Percentiles rank a stretch among this genome's conserved stretches.
Conservation (phyloP, 2,329 filamentous ascomycete genomes). For the Phyllosticta paracitricarpa region DNA sequence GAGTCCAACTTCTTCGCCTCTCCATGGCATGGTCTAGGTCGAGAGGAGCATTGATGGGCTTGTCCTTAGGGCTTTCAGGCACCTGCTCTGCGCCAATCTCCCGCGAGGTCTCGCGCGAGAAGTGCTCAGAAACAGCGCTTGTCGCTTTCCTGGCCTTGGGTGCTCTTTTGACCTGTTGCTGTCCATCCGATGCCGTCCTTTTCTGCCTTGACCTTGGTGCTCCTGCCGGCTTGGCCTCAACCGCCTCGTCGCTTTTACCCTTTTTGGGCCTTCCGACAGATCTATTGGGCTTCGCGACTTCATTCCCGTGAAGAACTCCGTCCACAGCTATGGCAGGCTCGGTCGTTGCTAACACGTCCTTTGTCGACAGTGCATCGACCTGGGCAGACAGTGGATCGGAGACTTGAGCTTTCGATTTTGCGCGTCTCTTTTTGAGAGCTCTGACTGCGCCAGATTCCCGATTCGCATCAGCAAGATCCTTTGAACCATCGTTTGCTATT, state of each 20-base stretch:
- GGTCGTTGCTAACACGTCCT: neutral
- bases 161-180: neutral
- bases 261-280: neutral
- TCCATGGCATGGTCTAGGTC: constrained; percentile 22
- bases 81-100: constrained; percentile 1
- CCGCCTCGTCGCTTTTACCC: neutral
- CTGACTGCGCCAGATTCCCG: neutral
- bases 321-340: neutral
- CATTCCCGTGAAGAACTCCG: neutral
- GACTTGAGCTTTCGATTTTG: neutral
- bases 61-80: constrained; percentile 7
- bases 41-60: constrained; percentile 11
- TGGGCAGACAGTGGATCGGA: neutral
- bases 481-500: neutral
- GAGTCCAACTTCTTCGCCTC: constrained; percentile 28
- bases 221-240: neutral
- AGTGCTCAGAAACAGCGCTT: neutral
- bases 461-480: neutral
- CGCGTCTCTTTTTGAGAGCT: neutral
- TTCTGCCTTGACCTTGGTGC: constrained; percentile 9
- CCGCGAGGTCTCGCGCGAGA: neutral
- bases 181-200: neutral
- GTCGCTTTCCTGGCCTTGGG: neutral
- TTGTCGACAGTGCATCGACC: neutral
- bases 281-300: neutral